Conservation (phyloP, 2,329 filamentous ascomycete species). For the Metarhizium robertsii region DNA sequence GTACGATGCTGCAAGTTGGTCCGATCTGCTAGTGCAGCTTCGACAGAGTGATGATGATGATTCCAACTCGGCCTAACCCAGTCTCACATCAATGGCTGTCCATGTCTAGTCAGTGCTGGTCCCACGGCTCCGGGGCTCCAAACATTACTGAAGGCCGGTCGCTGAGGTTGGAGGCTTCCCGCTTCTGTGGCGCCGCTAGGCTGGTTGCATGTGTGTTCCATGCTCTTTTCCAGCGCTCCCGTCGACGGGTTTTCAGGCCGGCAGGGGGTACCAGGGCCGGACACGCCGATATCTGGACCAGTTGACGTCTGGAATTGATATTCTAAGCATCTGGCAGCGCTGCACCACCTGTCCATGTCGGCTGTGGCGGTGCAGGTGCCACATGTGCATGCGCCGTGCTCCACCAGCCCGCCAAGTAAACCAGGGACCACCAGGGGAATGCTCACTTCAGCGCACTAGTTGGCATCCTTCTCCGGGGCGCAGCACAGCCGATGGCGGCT, state of each 20-base stretch:
- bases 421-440: no score
- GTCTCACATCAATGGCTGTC: no score
- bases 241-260: not conserved
- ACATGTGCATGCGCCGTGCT: not conserved
- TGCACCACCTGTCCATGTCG: not conserved
- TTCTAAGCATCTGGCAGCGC: no score
- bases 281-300: not conserved
- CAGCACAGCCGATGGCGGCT: not conserved
- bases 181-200: not conserved
- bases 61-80: no score
- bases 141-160: no score
- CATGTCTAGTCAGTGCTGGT: no score
- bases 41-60: no score
- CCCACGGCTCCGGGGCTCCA: no score
- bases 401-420: no score
- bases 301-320: no score
- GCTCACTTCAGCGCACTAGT: not conserved
- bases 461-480: not conserved
- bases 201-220: no score
- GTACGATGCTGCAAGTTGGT: constrained; percentile 5
- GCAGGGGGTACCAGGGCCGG: not conserved
- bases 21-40: not conserved
- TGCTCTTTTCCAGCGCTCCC: no score
- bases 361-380: constrained; percentile 1
- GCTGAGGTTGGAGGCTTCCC: not conserved